These are phyloP conservation scores for Tuber calosporum DNA, from an alignment of 495 filamentous ascomycete species.

Conservation along the genomic window DNA sequence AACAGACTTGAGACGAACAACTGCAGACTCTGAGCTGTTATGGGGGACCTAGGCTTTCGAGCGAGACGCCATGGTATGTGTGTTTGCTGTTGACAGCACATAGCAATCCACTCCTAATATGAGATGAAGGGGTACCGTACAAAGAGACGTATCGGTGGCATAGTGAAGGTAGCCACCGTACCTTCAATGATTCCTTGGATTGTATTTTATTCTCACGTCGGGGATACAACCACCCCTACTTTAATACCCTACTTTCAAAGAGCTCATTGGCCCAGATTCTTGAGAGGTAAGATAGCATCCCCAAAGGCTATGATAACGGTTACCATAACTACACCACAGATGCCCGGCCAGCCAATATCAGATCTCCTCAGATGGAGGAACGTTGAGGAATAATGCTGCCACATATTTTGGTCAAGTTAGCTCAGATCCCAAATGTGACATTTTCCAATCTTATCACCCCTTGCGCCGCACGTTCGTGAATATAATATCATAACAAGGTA, in stretches of 20 bases:
- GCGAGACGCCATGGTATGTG: background rate
- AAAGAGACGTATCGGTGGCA: background rate
- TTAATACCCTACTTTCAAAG: background rate
- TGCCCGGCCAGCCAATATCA: background rate
- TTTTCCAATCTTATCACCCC: background rate
- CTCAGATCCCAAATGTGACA: background rate
- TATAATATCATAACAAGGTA: background rate
- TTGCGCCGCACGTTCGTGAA: background rate
- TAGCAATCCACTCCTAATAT: background rate
- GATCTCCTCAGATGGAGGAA: background rate
- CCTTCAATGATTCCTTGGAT: background rate
- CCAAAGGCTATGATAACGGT: background rate
- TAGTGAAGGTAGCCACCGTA: background rate
- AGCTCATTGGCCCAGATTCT: background rate
- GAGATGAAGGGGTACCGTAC: background rate
- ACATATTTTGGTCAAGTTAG: background rate
- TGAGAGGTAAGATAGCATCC: background rate
- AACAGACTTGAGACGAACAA: background rate
- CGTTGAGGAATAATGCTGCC: background rate
- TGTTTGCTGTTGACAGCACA: background rate
- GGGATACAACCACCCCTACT: background rate
- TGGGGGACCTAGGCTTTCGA: background rate
- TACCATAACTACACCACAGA: background rate
- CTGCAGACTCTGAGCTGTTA: background rate
- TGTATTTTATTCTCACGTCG: background rate